Conservation (phyloP, 805 yeast species). For the Cyberlindnera subsufficiens region DNA sequence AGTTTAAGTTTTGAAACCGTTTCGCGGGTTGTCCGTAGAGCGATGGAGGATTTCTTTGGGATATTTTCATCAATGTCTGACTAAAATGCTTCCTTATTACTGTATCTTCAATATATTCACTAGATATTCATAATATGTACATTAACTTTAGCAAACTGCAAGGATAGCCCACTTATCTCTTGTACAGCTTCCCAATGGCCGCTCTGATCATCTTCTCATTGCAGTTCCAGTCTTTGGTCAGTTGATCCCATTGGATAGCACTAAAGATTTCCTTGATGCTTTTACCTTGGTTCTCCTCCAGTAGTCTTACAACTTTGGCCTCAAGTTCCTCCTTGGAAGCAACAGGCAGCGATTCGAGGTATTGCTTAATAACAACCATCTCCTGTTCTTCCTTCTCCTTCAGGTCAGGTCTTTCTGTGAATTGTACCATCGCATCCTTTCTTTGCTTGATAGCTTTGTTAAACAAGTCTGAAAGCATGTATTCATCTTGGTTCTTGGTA, state of each 20-base stretch:
- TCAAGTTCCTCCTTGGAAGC: constrained; percentile 42
- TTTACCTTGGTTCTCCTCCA: constrained; percentile 20
- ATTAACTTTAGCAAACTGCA: background rate
- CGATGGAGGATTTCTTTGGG: background rate
- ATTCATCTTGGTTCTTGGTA: constrained; percentile 30
- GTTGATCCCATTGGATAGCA: constrained; percentile 27
- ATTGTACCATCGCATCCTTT: constrained; percentile 43
- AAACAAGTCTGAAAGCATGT: constrained; percentile 29
- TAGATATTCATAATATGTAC: constrained; percentile 1
- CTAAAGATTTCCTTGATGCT: constrained; percentile 26
- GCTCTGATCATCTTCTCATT: constrained; percentile 26
- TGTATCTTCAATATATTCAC: background rate
- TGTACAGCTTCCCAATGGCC: constrained; percentile 24
- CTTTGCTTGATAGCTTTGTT: constrained; percentile 44
- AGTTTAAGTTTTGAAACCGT: background rate
- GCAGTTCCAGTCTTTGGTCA: constrained; percentile 33
- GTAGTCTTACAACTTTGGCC: constrained; percentile 23
- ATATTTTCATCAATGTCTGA: background rate
- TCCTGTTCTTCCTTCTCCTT: constrained; percentile 48
- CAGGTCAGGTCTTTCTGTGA: constrained; percentile 42
- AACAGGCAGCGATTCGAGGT: constrained; percentile 38
- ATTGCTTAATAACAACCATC: constrained; percentile 33
- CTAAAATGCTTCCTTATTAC: too few relatives aligned
- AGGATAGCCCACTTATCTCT: background rate
- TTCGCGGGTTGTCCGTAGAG: background rate